Base-by-base conservation (phyloP, 2,329 filamentous ascomycete species). In the Elsinoe batatas region DNA sequence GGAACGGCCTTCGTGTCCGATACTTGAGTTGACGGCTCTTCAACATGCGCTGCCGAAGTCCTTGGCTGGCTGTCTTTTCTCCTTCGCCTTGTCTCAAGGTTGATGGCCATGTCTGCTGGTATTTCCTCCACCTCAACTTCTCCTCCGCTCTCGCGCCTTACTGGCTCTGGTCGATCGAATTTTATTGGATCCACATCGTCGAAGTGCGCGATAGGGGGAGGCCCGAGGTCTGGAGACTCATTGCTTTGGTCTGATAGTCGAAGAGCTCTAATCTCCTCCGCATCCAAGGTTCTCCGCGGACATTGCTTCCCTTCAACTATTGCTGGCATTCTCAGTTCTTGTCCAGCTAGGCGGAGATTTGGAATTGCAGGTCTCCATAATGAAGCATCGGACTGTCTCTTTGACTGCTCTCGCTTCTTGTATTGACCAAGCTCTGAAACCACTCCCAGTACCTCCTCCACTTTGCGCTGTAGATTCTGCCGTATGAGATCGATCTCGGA, bases 291-390 rank as follows among this genome's bases (percentile, higher is more conserved):
- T 61, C 77, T 76, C 53, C 87, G 75, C 10, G 84, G 82, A 64
- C 80, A 87, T 1, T 75, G 70, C 64, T 86, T 88, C 65, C 81
- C 79, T 67, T 91, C 87, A 36, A 78, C 72, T 51, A 91, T 89
- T 1, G 82, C 81, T 7, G 84, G 79, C 61, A 88, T 67, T 63
- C 80, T 47, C 3, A 49, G 38, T 11, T 56, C 57, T 22, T 50
- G 55, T 74, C 18, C 76, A 76, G 61, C 82, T 77, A 60, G 79
- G 74, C 50, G 53, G 1, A 57, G 54, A 20, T 49, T 44, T 8
- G 58, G 57, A 18, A 58, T 35, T 5, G 49, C 42, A 1, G 58
- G 57, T 4, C 51, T 51, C 56, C 58, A 57, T 61, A 56, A 62
- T 49, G 42, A 62, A 58, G 54, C 58, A 54, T 56, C 58, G 60